Conservation (phyloP, 805 yeast genomes). For the Yamadazyma philogaea region DNA sequence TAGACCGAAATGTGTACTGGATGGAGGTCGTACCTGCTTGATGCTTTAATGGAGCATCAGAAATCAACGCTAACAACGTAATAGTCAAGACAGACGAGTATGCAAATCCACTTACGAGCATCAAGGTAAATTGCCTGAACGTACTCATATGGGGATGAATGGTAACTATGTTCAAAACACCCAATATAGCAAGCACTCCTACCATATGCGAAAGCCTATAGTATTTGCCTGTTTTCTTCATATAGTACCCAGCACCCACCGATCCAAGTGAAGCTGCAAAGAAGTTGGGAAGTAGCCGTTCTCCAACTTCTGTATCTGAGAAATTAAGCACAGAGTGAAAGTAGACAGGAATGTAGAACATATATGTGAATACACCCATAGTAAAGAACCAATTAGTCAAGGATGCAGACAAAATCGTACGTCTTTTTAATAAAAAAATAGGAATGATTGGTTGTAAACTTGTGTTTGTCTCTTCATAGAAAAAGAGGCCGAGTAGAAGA, state of each 20-base stretch:
- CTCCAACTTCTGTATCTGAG: constrained; percentile 55
- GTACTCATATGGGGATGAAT: constrained; percentile 19
- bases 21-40: constrained; percentile 89
- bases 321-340: constrained; percentile 52
- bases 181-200: constrained; percentile 28
- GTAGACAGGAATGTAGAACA: constrained; percentile 71
- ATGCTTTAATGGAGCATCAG: constrained; percentile 62
- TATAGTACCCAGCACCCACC: constrained; percentile 14
- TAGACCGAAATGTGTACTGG: constrained; percentile 82
- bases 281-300: constrained; percentile 62
- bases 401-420: constrained; percentile 64
- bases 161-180: constrained; percentile 36
- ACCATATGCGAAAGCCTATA: constrained; percentile 44
- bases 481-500: constrained; percentile 39
- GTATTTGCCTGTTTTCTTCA: constrained; percentile 48
- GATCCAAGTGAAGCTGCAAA: constrained; percentile 54
- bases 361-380: constrained; percentile 61
- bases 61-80: constrained; percentile 68
- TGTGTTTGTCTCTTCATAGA: constrained; percentile 46
- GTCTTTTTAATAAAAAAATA: constrained; percentile 48
- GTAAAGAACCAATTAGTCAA: constrained; percentile 68
- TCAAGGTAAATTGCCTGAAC: constrained; percentile 23
- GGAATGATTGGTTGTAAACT: constrained; percentile 70
- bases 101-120: constrained; percentile 59
- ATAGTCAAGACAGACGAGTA: constrained; percentile 68